Conservation (phyloP, 2,329 filamentous ascomycete genomes). For the Grosmannia serpens region DNA sequence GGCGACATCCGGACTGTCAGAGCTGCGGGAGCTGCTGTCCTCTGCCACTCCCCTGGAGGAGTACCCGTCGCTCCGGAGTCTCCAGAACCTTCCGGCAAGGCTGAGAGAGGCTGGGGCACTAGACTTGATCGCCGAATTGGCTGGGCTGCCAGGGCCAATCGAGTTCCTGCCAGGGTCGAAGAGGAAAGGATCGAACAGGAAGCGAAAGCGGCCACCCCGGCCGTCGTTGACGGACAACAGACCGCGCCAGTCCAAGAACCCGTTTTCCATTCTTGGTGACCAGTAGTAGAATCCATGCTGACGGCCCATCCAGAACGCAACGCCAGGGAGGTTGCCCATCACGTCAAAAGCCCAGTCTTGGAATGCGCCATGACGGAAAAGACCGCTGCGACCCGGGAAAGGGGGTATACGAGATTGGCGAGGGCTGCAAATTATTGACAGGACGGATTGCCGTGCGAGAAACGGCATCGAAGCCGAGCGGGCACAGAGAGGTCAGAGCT, state of each 20-base stretch:
- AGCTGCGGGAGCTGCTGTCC: constrained; percentile 1
- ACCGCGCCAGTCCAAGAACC: constrained; percentile 2
- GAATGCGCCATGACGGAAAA: too few species aligned
- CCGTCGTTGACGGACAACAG: neutral
- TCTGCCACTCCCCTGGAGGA: constrained; percentile 2
- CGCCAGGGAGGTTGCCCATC: too few species aligned
- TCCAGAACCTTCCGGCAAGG: constrained; percentile 6
- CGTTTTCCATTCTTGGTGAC: constrained; percentile 7
- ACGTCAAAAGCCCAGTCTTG: too few species aligned
- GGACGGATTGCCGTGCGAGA: too few species aligned
- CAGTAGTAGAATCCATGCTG: too few species aligned
- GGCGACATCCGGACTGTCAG: neutral
- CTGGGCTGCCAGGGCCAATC: constrained; percentile 2
- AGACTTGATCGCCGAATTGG: constrained; percentile 2
- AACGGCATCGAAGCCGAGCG: too few species aligned
- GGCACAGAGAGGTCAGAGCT: too few species aligned
- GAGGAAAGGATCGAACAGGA: constrained; percentile 3
- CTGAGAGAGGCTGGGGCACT: constrained; percentile 6
- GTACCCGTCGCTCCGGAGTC: constrained; percentile 8
- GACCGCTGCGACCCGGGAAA: too few species aligned
- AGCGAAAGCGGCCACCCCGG: constrained; percentile 4
- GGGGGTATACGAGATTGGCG: too few species aligned
- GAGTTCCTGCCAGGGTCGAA: constrained; percentile 4
- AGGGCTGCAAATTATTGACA: too few species aligned
- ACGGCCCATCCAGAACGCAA: too few species aligned